Base-by-base conservation (phyloP, 768 basidiomycete genomes). In the Cystobasidium tubakii region DNA sequence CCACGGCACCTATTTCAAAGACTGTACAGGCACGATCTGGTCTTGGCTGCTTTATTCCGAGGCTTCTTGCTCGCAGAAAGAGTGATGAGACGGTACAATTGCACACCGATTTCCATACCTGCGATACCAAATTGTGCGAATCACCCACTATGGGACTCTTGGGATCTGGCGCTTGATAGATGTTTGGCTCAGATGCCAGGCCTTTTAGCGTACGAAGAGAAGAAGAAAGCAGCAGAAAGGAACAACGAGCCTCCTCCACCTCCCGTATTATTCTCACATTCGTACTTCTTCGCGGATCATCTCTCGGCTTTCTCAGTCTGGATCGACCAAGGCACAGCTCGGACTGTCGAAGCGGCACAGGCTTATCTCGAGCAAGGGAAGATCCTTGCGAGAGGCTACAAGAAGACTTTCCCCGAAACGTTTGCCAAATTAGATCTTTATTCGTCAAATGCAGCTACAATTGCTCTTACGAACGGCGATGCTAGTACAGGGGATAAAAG, bases 251-350 rank as follows among this genome's bases (percentile, higher is more conserved):
- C 63, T 31, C 79, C 78, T 25, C 77, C 80, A 46, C 62, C 78
- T 65, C 73, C 77, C 39, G 88, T 90, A 77, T 83, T 85, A 34
- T 98, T 97, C 80, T 81, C 88, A 46, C 89, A 92, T 9, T 96
- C 89, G 79, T 86, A 88, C 66, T 99, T 99, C 83, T 99, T 98
- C 82, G 86, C 91, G 0, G 93, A 98, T 78, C 94, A 97, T 79
- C 85, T 99, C 29, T 94, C 92, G 0, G 96, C 95, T 1, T 98
- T 99, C 78, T 92, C 97, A 79, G 91, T 98, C 31, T 99, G 95
- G 96, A 91, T 99, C 76, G 91, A 91, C 3, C 87, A 94, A 57
- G 92, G 94, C 21, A 92, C 90, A 0, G 90, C 90, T 42, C 74
- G 66, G 66, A 57, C 73, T 55, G 36, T 46, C 46, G 65, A 53